phyloP scores from a whole-genome alignment of 23 red algal species.

The Pyropia yezoensis region DNA sequence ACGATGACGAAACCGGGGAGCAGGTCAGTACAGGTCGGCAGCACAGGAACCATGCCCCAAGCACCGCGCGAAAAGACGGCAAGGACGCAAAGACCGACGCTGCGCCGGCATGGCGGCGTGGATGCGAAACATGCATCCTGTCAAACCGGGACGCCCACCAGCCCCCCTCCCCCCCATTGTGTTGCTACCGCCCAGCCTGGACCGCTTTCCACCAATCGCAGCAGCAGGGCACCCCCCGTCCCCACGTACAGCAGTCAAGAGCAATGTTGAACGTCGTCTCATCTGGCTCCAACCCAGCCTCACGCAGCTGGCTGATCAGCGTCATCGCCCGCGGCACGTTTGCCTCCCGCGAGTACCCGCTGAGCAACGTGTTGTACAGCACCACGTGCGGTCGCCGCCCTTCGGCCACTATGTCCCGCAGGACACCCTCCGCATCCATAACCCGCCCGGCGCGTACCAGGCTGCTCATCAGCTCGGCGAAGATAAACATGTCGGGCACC shows the following conservation, averaged over 20 bases:
- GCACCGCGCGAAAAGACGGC: too few species aligned
- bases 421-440: conserved; percentile 19
- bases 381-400: conserved; percentile 48
- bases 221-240: too few species aligned
- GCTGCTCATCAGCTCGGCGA: conserved; percentile 54
- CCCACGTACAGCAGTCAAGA: conserved; percentile 16
- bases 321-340: conserved; percentile 26
- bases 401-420: conserved; percentile 8
- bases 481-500: conserved; percentile 59
- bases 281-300: conserved; percentile 24
- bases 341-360: conserved; percentile 33
- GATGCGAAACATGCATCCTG: too few species aligned
- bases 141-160: too few species aligned
- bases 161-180: too few species aligned
- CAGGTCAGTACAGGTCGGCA: too few species aligned
- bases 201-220: too few species aligned
- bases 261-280: conserved; percentile 65
- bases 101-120: too few species aligned
- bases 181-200: too few species aligned
- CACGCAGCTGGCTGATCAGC: conserved; percentile 13
- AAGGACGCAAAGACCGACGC: too few species aligned
- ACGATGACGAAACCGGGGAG: too few species aligned
- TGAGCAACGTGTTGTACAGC: conserved; percentile 59
- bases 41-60: too few species aligned
- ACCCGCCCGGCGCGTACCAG: conserved; percentile 27